A percentile compares a stretch with the other conserved stretches of the same genome.
Conservation (phyloP, 1,284 basidiomycete species). For the Mixia osmundae region DNA sequence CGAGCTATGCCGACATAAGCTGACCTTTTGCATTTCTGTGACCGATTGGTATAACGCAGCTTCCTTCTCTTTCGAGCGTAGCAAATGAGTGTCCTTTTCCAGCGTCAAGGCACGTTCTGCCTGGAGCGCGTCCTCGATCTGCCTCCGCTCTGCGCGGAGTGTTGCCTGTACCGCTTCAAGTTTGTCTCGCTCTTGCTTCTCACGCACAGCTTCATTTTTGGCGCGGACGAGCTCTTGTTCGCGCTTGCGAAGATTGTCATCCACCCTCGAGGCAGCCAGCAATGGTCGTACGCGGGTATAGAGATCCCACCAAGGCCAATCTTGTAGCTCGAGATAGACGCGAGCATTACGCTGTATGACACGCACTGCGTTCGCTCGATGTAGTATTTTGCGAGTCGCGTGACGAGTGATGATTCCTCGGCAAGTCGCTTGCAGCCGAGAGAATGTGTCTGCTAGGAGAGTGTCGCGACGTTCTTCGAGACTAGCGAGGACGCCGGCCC, state of each 20-base stretch:
- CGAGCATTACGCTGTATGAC: constrained; percentile 87
- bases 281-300: constrained; percentile 82
- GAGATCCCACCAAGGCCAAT: constrained; percentile 99
- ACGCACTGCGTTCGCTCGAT: constrained; percentile 69
- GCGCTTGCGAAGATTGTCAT: constrained; percentile 74
- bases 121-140: constrained; percentile 55
- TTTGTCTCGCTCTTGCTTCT: constrained; percentile 50
- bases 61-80: constrained; percentile 63
- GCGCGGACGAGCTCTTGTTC: constrained; percentile 60
- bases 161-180: constrained; percentile 53
- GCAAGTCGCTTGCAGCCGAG: constrained; percentile 60
- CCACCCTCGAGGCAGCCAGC: constrained; percentile 71
- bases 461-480: constrained; percentile 80
- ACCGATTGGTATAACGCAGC: constrained; percentile 66
- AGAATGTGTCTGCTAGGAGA: constrained; percentile 69
- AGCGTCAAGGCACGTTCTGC: constrained; percentile 54
- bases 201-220: constrained; percentile 64
- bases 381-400: constrained; percentile 84
- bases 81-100: constrained; percentile 68
- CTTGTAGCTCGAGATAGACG: constrained; percentile 62
- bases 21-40: constrained; percentile 37
- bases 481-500: constrained; percentile 93
- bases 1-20: neutral
- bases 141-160: constrained; percentile 55
- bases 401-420: constrained; percentile 66